These are phyloP conservation scores for Elaeagnus macrophylla DNA, from an alignment of 306 rosid species.

Conservation along the genomic window DNA sequence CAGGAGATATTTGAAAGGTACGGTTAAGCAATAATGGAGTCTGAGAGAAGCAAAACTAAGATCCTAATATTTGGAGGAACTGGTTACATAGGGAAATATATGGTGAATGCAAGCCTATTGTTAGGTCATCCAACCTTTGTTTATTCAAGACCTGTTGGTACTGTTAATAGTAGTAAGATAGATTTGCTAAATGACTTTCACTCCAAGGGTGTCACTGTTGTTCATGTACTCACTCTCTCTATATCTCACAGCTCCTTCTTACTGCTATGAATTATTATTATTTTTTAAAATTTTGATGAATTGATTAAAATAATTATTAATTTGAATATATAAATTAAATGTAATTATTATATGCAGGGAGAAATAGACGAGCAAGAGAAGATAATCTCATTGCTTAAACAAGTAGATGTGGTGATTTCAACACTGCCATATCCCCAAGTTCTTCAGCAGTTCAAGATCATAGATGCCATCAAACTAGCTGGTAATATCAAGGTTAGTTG, in stretches of 20 bases:
- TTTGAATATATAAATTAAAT: not conserved
- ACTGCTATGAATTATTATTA: not conserved
- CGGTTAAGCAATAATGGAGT: too few species aligned
- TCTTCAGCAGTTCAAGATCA: slow-evolving; percentile 26
- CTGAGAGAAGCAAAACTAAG: slow-evolving; percentile 11
- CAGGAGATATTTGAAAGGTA: too few species aligned
- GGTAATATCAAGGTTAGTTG: slow-evolving; percentile 25
- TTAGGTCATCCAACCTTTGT: slow-evolving; percentile 33
- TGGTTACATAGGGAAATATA: slow-evolving; percentile 33
- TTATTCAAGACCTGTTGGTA: slow-evolving; percentile 21
- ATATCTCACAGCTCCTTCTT: not conserved
- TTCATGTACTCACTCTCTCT: slow-evolving; percentile 2
- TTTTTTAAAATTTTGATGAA: not conserved
- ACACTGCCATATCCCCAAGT: slow-evolving; percentile 22
- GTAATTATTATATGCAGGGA: slow-evolving; percentile 17
- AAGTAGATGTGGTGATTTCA: slow-evolving; percentile 31
- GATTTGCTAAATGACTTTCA: slow-evolving; percentile 18
- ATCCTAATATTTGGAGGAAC: slow-evolving; percentile 38
- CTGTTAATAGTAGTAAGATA: slow-evolving; percentile 9
- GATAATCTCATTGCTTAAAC: slow-evolving; percentile 12
- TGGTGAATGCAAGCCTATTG: slow-evolving; percentile 32
- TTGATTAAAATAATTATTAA: not conserved
- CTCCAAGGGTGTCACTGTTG: slow-evolving; percentile 25
- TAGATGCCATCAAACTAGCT: slow-evolving; percentile 29
- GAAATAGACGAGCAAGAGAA: slow-evolving; percentile 22